A percentile compares a stretch with the other conserved stretches of the same genome.
Evolutionary conservation across 805 yeast species (phyloP).

Genomic region (Cyberlindnera mycetangii): DNA sequence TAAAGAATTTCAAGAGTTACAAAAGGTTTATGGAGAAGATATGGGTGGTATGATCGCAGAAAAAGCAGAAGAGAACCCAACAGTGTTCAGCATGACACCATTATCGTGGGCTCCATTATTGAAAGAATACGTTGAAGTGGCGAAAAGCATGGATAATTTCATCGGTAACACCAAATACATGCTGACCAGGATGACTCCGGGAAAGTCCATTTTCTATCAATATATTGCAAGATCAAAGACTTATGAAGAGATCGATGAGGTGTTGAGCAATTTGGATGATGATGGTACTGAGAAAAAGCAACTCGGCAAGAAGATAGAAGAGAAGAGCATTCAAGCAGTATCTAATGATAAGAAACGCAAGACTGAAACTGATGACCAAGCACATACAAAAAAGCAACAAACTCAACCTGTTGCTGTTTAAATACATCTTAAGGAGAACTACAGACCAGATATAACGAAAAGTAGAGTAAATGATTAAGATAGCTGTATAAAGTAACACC

Average conservation of each 20-base stretch:
- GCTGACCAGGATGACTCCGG: slow-evolving; percentile 74
- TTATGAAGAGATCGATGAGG: slow-evolving; percentile 43
- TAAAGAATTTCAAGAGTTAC: slow-evolving; percentile 51
- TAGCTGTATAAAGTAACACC: neutral
- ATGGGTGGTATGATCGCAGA: slow-evolving; percentile 96
- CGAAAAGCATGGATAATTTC: slow-evolving; percentile 57
- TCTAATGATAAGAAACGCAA: slow-evolving; percentile 19
- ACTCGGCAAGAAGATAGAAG: neutral
- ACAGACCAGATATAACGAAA: neutral
- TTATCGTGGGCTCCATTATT: slow-evolving; percentile 54
- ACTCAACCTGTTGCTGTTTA: slow-evolving; percentile 13
- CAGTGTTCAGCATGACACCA: slow-evolving; percentile 53
- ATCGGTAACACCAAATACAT: slow-evolving; percentile 79
- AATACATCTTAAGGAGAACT: neutral
- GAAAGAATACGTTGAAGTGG: slow-evolving; percentile 53
- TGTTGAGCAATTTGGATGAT: slow-evolving; percentile 17
- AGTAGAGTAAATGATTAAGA: neutral
- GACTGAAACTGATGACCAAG: slow-evolving; percentile 7
- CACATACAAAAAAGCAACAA: slow-evolving; percentile 18
- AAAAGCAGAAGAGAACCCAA: slow-evolving; percentile 82
- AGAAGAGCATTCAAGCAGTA: neutral
- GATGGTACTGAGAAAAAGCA: slow-evolving; percentile 18
- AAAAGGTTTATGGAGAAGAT: slow-evolving; percentile 48
- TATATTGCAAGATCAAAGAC: slow-evolving; percentile 54
- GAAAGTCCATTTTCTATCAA: slow-evolving; percentile 60